Percentiles rank a stretch among this genome's conserved stretches.
Conservation (phyloP, 208 protist genomes). For the Endotrypanum monterogeii region DNA sequence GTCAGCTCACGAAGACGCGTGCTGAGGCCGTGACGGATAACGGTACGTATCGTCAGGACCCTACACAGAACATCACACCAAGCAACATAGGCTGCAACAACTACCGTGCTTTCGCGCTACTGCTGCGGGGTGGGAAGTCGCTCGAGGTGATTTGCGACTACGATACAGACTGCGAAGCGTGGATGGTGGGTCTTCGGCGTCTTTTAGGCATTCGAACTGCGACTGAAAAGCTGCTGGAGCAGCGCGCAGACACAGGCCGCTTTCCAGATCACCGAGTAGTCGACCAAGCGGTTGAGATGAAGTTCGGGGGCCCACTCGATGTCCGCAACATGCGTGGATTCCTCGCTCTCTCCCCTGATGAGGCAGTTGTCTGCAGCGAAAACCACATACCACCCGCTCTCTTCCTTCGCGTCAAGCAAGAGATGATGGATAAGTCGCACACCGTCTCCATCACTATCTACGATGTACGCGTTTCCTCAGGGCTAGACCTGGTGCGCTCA, state of each 20-base stretch:
- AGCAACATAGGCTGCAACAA: conserved; percentile 82
- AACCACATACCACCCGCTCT: conserved; percentile 85
- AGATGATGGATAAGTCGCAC: conserved; percentile 80
- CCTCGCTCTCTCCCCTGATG: conserved; percentile 71
- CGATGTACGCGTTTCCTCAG: conserved; percentile 81
- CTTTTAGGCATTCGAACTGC: conserved; percentile 67
- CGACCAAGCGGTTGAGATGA: conserved; percentile 53
- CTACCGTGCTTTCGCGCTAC: conserved; percentile 85
- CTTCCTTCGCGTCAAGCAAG: conserved; percentile 86
- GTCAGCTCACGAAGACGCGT: conserved; percentile 73
- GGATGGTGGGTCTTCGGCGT: conserved; percentile 85
- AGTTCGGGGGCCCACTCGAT: conserved; percentile 81
- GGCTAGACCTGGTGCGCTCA: conserved; percentile 80
- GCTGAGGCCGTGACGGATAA: conserved; percentile 69
- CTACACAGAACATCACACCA: conserved; percentile 76
- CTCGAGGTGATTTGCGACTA: conserved; percentile 91
- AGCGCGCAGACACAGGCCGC: conserved; percentile 26
- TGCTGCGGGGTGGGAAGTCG: conserved; percentile 81
- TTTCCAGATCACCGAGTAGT: conserved; percentile 9
- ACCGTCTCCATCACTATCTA: conserved; percentile 76
- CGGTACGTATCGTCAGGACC: conserved; percentile 79
- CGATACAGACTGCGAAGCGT: conserved; percentile 91
- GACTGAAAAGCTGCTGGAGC: conserved; percentile 64
- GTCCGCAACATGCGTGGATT: conserved; percentile 85
- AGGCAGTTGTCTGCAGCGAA: conserved; percentile 81